Conservation (phyloP, 495 filamentous ascomycete species). For the Letharia lupina region DNA sequence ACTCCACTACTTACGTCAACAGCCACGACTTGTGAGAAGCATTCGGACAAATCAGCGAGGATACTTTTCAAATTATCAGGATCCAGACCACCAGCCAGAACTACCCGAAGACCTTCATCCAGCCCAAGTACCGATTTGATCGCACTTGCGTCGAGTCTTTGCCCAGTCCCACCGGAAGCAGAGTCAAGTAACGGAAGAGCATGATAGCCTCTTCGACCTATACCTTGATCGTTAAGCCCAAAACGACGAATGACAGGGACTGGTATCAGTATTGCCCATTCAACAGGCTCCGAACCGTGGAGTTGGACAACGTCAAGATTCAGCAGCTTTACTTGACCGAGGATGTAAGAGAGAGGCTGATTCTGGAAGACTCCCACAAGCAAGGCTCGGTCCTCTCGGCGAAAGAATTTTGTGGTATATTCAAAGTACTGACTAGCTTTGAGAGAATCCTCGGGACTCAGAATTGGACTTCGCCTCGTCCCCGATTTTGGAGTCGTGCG, state of each 20-base stretch:
- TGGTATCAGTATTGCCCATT: slow-evolving; percentile 80
- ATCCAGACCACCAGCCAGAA: slow-evolving; percentile 77
- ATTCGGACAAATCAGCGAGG: slow-evolving; percentile 48
- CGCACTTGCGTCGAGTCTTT: slow-evolving; percentile 57
- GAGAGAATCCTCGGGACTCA: slow-evolving; percentile 25
- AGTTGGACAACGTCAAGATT: slow-evolving; percentile 87
- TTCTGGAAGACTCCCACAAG: slow-evolving; percentile 93
- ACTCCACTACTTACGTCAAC: slow-evolving; percentile 94
- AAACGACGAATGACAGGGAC: slow-evolving; percentile 86
- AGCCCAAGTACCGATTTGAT: slow-evolving; percentile 53
- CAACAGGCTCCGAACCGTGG: slow-evolving; percentile 83
- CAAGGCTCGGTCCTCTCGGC: slow-evolving; percentile 54
- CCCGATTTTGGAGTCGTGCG: slow-evolving; percentile 48
- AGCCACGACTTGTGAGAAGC: slow-evolving; percentile 55
- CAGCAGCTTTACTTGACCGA: slow-evolving; percentile 64
- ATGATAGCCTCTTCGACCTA: slow-evolving; percentile 73
- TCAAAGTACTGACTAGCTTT: slow-evolving; percentile 51
- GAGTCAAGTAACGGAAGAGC: slow-evolving; percentile 76
- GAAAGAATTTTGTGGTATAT: slow-evolving; percentile 44
- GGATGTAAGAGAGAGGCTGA: slow-evolving; percentile 72
- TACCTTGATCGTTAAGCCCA: slow-evolving; percentile 56
- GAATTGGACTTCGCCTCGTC: slow-evolving; percentile 23
- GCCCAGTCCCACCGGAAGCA: slow-evolving; percentile 71
- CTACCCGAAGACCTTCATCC: slow-evolving; percentile 56
- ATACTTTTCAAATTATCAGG: slow-evolving; percentile 62